Evolutionary conservation across 2,329 filamentous ascomycete genomes (phyloP).

Genomic region (Cadophora malorum): DNA sequence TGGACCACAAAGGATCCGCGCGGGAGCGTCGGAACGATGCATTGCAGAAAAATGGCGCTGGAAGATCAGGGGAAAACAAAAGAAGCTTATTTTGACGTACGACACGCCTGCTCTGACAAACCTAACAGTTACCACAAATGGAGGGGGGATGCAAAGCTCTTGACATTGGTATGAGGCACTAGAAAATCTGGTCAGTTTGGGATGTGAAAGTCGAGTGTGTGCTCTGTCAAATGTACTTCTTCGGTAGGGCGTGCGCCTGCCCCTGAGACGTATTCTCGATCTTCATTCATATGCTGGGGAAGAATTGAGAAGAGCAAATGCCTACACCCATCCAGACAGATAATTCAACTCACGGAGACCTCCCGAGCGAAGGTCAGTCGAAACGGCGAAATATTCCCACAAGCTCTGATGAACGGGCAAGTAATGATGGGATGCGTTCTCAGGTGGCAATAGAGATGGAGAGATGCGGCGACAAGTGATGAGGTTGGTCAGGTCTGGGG

Average conservation of each 20-base stretch:
- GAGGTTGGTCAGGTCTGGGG: not conserved
- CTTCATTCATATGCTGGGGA: not conserved
- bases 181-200: not conserved
- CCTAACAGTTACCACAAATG: not conserved
- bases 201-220: not conserved
- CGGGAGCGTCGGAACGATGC: slow-evolving; percentile 7
- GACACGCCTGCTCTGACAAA: not conserved
- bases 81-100: slow-evolving; percentile 30
- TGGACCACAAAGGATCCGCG: slow-evolving; percentile 14
- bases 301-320: not conserved
- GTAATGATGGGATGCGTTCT: not conserved
- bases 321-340: not conserved
- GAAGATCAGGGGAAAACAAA: slow-evolving; percentile 20
- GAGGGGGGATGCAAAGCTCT: not conserved
- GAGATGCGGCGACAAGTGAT: not conserved
- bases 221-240: not conserved
- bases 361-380: not conserved
- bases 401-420: not conserved
- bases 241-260: not conserved
- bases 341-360: not conserved
- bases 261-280: not conserved
- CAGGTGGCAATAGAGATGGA: not conserved
- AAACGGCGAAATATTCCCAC: not conserved
- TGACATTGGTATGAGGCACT: not conserved
- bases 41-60: not conserved